Conservation (phyloP, 2,329 filamentous ascomycete species). For the Claviceps maximensis region DNA sequence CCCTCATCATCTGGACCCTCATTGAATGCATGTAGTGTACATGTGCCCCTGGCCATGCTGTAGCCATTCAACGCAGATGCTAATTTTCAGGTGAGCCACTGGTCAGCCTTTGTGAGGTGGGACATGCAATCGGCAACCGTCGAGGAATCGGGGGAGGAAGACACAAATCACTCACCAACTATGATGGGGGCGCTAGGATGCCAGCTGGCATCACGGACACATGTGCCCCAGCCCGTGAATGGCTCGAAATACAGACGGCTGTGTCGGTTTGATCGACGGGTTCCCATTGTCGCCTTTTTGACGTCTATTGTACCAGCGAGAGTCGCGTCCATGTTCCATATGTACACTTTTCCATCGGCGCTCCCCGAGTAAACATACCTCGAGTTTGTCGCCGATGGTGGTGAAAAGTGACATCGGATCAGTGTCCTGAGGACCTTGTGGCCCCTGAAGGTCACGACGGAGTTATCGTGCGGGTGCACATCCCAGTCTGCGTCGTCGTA, state of each 20-base stretch:
- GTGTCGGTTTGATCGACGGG: conserved; percentile 40
- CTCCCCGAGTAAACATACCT: conserved; percentile 90
- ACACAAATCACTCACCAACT: conserved; percentile 35
- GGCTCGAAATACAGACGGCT: conserved; percentile 45
- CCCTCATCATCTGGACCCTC: conserved; percentile 52
- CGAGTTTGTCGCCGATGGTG: conserved; percentile 71
- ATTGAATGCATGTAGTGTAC: conserved; percentile 67
- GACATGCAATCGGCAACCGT: too few relatives aligned
- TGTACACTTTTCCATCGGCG: conserved; percentile 75
- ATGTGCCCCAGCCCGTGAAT: conserved; percentile 53
- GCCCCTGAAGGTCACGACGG: conserved; percentile 82
- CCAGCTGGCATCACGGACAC: conserved; percentile 82
- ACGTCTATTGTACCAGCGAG: conserved; percentile 69
- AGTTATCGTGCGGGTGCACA: conserved; percentile 67
- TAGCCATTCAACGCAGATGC: conserved; percentile 76
- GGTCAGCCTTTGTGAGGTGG: not conserved
- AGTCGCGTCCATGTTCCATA: conserved; percentile 91
- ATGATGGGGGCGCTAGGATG: conserved; percentile 74
- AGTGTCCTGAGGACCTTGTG: conserved; percentile 81
- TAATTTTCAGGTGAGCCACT: conserved; percentile 17
- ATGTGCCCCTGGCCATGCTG: conserved; percentile 59
- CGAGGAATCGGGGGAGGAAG: too few relatives aligned
- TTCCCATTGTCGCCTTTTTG: conserved; percentile 50
- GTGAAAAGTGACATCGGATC: conserved; percentile 91
- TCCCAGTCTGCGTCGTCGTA: conserved; percentile 53